Conservation (phyloP, 306 rosid species). For the Prunus fruticosa region DNA sequence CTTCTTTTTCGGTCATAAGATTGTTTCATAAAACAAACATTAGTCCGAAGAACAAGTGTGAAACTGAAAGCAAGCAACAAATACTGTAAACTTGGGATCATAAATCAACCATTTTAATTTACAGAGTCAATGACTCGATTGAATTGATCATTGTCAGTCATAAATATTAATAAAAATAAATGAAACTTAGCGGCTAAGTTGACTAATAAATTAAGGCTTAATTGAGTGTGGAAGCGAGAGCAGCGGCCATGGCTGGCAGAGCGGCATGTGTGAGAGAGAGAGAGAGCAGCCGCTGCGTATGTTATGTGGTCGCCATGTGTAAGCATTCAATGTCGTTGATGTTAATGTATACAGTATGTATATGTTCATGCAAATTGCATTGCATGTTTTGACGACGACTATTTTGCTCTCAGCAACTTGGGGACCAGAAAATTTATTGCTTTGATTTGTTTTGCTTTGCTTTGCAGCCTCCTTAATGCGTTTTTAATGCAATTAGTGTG, state of each 20-base stretch:
- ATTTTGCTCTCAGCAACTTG: background rate
- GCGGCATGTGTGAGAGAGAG: conserved; percentile 30
- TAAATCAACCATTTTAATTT: background rate
- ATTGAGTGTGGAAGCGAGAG: conserved; percentile 19
- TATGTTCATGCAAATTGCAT: background rate
- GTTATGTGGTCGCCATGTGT: conserved; percentile 45
- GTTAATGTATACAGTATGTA: too few relatives aligned
- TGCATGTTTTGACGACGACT: background rate
- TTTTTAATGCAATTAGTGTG: background rate
- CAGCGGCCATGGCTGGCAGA: conserved; percentile 50
- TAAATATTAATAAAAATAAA: background rate
- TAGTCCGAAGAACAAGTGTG: background rate
- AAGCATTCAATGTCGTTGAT: conserved; percentile 22
- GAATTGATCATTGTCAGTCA: conserved; percentile 4
- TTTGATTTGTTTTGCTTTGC: background rate
- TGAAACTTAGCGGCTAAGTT: background rate
- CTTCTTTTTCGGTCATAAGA: background rate
- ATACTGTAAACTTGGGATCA: background rate
- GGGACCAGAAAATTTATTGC: background rate
- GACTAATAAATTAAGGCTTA: background rate
- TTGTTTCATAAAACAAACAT: background rate
- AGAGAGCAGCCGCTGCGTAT: conserved; percentile 44
- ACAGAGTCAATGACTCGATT: background rate
- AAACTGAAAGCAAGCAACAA: background rate
- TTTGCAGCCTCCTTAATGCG: background rate